Percentiles rank a stretch among this genome's conserved stretches.
phyloP scores from a whole-genome alignment of 805 yeast genomes.

The Metschnikowia baotianmanensis region DNA sequence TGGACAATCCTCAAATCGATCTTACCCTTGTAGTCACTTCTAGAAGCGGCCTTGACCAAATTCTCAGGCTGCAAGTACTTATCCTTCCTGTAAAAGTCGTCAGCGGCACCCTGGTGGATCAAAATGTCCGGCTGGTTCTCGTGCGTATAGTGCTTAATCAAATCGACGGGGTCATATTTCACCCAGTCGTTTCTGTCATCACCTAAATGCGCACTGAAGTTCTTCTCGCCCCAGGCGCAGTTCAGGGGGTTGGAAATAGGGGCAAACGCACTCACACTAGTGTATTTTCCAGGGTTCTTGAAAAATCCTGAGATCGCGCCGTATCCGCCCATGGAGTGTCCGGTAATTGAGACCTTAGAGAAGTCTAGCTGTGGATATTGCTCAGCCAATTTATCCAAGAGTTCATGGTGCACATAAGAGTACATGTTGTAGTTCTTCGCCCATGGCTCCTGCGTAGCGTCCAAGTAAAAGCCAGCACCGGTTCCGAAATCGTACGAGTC shows the following conservation, averaged over 20 bases:
- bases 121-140: conserved; percentile 56
- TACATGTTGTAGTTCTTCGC: conserved; percentile 78
- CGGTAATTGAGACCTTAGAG: conserved; percentile 70
- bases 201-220: conserved; percentile 78
- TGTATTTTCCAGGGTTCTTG: conserved; percentile 67
- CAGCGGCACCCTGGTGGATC: conserved; percentile 80
- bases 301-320: conserved; percentile 77
- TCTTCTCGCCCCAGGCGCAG: conserved; percentile 87
- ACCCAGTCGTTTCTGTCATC: conserved; percentile 59
- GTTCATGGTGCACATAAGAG: conserved; percentile 73
- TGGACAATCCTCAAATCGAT: conserved; percentile 63
- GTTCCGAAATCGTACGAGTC: conserved; percentile 89
- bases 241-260: conserved; percentile 81
- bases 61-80: conserved; percentile 75
- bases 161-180: conserved; percentile 79
- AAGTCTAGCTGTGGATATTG: conserved; percentile 56
- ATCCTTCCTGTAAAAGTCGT: conserved; percentile 61
- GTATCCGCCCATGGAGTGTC: conserved; percentile 98
- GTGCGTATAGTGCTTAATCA: conserved; percentile 58
- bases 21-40: conserved; percentile 56
- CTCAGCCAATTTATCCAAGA: conserved; percentile 51
- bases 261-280: conserved; percentile 84
- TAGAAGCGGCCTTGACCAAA: conserved; percentile 58
- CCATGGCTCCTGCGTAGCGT: conserved; percentile 78
- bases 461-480: conserved; percentile 93